phyloP scores from a whole-genome alignment of 2,329 filamentous ascomycete genomes.

The Colletotrichum echinochloae region DNA sequence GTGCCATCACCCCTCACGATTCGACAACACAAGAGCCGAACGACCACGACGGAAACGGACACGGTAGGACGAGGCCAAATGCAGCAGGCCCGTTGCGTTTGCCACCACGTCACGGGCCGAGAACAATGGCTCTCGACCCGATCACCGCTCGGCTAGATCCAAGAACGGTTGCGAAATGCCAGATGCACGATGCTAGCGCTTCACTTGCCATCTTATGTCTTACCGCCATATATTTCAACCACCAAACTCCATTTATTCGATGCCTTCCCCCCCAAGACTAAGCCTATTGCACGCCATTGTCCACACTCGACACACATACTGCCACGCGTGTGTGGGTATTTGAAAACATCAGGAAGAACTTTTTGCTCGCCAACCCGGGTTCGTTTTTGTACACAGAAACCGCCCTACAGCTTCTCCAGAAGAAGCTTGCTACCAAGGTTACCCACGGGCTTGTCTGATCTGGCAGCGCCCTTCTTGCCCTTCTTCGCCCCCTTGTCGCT shows the following conservation, averaged over 20 bases:
- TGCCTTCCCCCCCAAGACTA: constrained; percentile 19
- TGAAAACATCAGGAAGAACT: constrained; percentile 33
- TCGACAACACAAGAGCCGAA: constrained; percentile 8
- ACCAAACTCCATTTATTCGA: constrained; percentile 29
- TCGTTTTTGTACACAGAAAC: constrained; percentile 16
- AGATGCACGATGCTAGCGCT: background rate
- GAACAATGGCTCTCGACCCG: constrained; percentile 9
- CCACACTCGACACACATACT: constrained; percentile 28
- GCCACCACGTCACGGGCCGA: constrained; percentile 23
- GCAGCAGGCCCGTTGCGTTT: constrained; percentile 22
- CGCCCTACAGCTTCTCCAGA: constrained; percentile 64
- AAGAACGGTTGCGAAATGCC: constrained; percentile 12
- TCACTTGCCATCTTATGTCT: constrained; percentile 2
- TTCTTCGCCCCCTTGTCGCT: constrained; percentile 57
- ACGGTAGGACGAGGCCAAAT: constrained; percentile 18
- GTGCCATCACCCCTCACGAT: background rate
- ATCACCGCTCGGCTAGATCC: constrained; percentile 1
- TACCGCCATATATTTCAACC: background rate
- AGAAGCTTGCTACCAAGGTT: constrained; percentile 73
- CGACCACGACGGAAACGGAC: constrained; percentile 27
- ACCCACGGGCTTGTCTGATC: constrained; percentile 60
- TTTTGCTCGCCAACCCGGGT: constrained; percentile 30
- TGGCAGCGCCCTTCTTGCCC: constrained; percentile 56
- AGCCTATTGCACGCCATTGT: constrained; percentile 32
- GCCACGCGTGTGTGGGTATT: constrained; percentile 34